phyloP scores from a whole-genome alignment of 2,329 filamentous ascomycete species.

The Phialophora chinensis region DNA sequence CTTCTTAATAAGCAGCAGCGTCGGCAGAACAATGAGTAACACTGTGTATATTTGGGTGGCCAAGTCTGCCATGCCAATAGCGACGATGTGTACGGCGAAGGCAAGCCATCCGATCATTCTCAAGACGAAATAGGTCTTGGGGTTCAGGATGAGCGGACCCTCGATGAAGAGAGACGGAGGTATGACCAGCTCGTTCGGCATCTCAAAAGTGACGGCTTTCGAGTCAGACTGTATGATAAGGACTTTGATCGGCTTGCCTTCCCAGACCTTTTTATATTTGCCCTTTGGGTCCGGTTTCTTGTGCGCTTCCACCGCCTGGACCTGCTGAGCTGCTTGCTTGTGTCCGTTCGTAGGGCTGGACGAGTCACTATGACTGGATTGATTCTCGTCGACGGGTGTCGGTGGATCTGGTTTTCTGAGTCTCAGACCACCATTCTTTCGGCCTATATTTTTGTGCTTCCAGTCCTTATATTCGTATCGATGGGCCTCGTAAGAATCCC shows the following conservation, averaged over 20 bases:
- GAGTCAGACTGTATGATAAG: constrained; percentile 33
- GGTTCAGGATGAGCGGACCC: constrained; percentile 22
- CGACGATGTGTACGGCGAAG: constrained; percentile 34
- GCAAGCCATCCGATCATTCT: constrained; percentile 32
- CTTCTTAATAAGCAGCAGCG: constrained; percentile 27
- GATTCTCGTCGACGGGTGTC: not conserved
- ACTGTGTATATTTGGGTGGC: constrained; percentile 33
- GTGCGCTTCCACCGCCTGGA: not conserved
- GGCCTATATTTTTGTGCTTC: not conserved
- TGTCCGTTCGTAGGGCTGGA: constrained; percentile 7
- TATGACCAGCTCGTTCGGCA: constrained; percentile 30
- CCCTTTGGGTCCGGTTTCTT: constrained; percentile 9
- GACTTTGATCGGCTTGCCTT: constrained; percentile 25
- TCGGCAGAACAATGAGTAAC: constrained; percentile 31
- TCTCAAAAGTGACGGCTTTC: constrained; percentile 32
- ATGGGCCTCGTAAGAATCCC: constrained; percentile 13
- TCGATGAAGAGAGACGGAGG: constrained; percentile 30
- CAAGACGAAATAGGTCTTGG: constrained; percentile 24
- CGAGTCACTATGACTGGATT: constrained; percentile 6
- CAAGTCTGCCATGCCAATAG: constrained; percentile 33
- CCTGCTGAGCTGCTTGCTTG: not conserved
- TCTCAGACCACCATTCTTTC: constrained; percentile 6
- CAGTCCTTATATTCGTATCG: constrained; percentile 1
- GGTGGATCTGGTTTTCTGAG: not conserved
- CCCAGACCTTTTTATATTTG: constrained; percentile 10